Evolutionary conservation across 305 asterid species (phyloP), one percentile per base, ranked within the genome.

Genomic region (Fraxinus dipetala): DNA sequence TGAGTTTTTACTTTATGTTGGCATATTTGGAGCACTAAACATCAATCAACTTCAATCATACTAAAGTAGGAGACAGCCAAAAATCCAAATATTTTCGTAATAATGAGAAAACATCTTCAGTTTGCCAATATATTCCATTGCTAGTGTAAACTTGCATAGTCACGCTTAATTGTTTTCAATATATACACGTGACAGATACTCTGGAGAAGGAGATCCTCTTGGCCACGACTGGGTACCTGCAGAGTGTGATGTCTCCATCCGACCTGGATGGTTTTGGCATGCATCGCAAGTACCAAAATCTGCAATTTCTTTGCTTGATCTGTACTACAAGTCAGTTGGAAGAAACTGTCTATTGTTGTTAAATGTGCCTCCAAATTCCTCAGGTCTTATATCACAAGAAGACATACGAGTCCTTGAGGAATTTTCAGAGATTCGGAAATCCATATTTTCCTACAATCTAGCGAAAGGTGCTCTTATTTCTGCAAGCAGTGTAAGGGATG

Each of bases 211-310:
- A 69, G 99, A 96, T 80, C 94, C 95, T 6, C 86, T 63, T 2
- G 98, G 99, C 67, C 95, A 85, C 6, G 98, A 94, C 76, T 94
- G 99, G 98, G 91, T 94, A 63, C 96, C 98, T 40, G 91, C 99
- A 56, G 97, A 92, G 72, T 96, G 99, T 72, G 97, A 96, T 45
- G 97, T 96, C 74, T 96, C 98, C 1, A 94, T 96, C 84, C 88
- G 98, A 54, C 89, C 94, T 0, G 98, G 98, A 63, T 96, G 99
- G 99, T 96, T 96, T 84, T 96, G 99, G 99, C 99, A 94, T 80
- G 86, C 91, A 13, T 92, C 97, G 0, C 89, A 96, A 87, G 82
- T 79, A 82, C 99, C 99, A 26, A 93, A 93, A 87, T 84, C 98
- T 2, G 96, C 98, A 79, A 40, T 90, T 38, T 69, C 90, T 43